Conservation (phyloP, 805 yeast genomes). For the Candida nonsorbophila region DNA sequence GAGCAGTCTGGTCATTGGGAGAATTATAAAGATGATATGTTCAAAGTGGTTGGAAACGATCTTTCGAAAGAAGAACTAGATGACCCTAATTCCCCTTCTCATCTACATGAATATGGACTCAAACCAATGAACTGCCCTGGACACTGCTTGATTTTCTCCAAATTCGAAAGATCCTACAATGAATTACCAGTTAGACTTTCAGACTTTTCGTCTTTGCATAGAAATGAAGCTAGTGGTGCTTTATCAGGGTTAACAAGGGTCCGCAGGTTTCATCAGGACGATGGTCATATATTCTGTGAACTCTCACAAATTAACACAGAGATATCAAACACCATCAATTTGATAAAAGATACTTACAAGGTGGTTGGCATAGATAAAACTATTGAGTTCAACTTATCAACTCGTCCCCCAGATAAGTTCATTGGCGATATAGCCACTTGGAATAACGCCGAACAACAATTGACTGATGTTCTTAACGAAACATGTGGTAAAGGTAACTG, state of each 20-base stretch:
- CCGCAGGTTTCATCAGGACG: constrained; percentile 95
- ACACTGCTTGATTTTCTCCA: constrained; percentile 78
- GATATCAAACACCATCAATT: constrained; percentile 62
- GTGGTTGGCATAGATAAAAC: constrained; percentile 60
- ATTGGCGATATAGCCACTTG: constrained; percentile 77
- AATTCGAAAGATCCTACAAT: constrained; percentile 72
- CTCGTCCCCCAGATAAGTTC: constrained; percentile 72
- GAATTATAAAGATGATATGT: constrained; percentile 92
- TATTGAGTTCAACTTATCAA: constrained; percentile 63
- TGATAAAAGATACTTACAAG: constrained; percentile 70
- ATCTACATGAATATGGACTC: constrained; percentile 55
- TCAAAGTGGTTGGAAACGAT: constrained; percentile 66
- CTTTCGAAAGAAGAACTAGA: constrained; percentile 18
- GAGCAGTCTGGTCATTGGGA: constrained; percentile 94
- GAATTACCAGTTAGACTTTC: constrained; percentile 83
- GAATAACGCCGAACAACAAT: constrained; percentile 72
- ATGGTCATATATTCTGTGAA: constrained; percentile 93
- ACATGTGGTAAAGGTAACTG: constrained; percentile 49
- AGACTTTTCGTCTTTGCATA: constrained; percentile 87
- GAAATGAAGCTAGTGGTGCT: constrained; percentile 95
- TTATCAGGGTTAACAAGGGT: constrained; percentile 89
- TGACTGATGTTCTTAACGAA: constrained; percentile 53
- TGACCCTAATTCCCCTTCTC: constrained; percentile 4
- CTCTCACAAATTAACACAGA: constrained; percentile 71
- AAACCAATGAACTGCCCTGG: constrained; percentile 98